phyloP scores from a whole-genome alignment of 2,329 filamentous ascomycete genomes.

The Aplosporella prunicola region DNA sequence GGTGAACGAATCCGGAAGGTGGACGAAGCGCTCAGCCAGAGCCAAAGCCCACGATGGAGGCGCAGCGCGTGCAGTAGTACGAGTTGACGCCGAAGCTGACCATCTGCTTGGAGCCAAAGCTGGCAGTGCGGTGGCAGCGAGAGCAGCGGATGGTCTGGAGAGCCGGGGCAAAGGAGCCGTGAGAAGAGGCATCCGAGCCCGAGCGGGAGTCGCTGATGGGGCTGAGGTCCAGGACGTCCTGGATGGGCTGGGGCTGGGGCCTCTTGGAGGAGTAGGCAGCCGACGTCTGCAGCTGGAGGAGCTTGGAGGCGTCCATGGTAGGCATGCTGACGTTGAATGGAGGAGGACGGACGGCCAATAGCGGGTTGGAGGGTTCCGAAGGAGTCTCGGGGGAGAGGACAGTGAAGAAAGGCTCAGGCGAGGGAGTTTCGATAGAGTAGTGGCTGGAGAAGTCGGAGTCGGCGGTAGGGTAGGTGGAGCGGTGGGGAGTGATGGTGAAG shows the following conservation, averaged over 20 bases:
- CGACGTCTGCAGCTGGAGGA: slow-evolving; percentile 30
- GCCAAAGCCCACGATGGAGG: slow-evolving; percentile 30
- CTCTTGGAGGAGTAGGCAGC: slow-evolving; percentile 22
- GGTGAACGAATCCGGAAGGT: neutral
- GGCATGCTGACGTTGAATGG: neutral
- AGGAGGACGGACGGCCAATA: slow-evolving; percentile 23
- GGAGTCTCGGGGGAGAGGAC: slow-evolving; percentile 17
- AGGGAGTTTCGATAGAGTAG: slow-evolving; percentile 26
- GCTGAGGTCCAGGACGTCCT: slow-evolving; percentile 12
- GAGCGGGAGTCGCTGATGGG: slow-evolving; percentile 4
- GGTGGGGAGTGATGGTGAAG: slow-evolving; percentile 22
- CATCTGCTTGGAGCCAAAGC: slow-evolving; percentile 18
- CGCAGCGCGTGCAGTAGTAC: slow-evolving; percentile 34
- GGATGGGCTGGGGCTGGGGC: slow-evolving; percentile 17
- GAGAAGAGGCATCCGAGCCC: neutral
- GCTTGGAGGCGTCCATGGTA: slow-evolving; percentile 24
- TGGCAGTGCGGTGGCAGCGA: slow-evolving; percentile 13
- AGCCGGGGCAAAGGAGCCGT: neutral
- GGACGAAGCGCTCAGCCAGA: slow-evolving; percentile 19
- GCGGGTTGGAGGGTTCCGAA: slow-evolving; percentile 25
- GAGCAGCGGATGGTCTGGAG: slow-evolving; percentile 13
- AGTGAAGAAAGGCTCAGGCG: slow-evolving; percentile 14
- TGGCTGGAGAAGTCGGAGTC: slow-evolving; percentile 12
- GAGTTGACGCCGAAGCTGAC: slow-evolving; percentile 30
- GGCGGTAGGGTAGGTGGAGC: slow-evolving; percentile 5